Evolutionary conservation across 108 stramenopile species (phyloP).

Genomic region (Fistulifera pelliculosa): DNA sequence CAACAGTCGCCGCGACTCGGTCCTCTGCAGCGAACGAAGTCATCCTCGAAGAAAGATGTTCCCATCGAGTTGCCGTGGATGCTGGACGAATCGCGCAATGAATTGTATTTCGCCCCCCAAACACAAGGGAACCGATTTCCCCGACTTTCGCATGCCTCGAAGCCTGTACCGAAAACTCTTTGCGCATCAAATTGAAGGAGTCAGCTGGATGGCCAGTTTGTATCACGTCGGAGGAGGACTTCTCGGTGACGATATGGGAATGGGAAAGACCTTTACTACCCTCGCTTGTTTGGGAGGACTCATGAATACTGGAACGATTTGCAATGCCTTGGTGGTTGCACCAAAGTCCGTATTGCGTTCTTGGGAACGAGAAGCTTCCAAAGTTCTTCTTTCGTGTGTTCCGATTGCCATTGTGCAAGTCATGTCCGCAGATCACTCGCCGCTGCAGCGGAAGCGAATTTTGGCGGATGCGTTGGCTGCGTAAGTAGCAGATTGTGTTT

Average conservation of each 20-base stretch:
- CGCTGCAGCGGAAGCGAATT: conserved; percentile 24
- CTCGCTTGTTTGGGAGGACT: conserved; percentile 54
- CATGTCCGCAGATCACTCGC: conserved; percentile 37
- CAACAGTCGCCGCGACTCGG: no score
- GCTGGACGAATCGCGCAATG: no score
- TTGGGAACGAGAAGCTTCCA: conserved; percentile 67
- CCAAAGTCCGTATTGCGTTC: conserved; percentile 58
- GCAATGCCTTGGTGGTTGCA: conserved; percentile 64
- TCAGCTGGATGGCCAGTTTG: conserved; percentile 89
- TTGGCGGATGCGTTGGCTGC: conserved; percentile 43
- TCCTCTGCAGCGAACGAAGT: no score
- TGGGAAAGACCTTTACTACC: conserved; percentile 67
- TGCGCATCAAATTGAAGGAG: conserved; percentile 72
- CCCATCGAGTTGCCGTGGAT: no score
- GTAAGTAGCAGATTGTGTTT: conserved; percentile 8
- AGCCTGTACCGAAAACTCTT: conserved; percentile 54
- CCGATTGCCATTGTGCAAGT: conserved; percentile 38
- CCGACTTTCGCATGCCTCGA: conserved; percentile 41
- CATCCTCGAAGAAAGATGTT: no score
- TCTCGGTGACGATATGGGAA: conserved; percentile 25
- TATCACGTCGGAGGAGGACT: conserved; percentile 72
- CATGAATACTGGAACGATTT: conserved; percentile 56
- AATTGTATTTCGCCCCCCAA: no score
- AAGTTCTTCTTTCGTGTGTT: conserved; percentile 39
- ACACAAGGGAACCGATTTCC: conserved; percentile 15